Base-by-base conservation (phyloP, 495 filamentous ascomycete genomes). In the Penicillium manginii region DNA sequence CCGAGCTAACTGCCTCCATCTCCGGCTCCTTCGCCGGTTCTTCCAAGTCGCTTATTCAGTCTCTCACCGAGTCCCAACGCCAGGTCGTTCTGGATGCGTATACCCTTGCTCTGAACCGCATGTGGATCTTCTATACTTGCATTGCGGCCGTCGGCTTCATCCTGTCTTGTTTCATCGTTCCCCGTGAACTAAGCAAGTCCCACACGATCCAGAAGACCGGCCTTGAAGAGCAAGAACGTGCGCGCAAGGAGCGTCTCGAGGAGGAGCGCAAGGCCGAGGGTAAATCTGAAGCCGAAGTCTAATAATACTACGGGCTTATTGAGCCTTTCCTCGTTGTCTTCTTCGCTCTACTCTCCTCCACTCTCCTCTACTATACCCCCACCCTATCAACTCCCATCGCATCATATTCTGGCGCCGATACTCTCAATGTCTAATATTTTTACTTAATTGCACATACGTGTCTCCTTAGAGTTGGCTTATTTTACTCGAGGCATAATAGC, bases 51-150 rank as follows among this genome's bases (percentile, higher is more conserved):
- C 66, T 88, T 1, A 81, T 91, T 17, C 64, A 70, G 12, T 53
- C 69, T 0, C 75, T 91, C 0, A 78, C 78, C 0, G 66, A 78
- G 0, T 65, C 65, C 6, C 74, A 84, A 49, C 74, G 78, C 32
- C 57, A 60, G 0, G 73, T 85, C 23, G 84, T 85, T 0, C 73
- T 81, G 4, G 58, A 60, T 0, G 84, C 84, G 0, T 90, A 85
- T 54, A 83, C 78, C 45, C 76, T 81, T 37, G 77, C 80, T 23
- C 62, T 91, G 54, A 78, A 73, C 49, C 83, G 80, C 35, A 89
- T 91, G 84, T 92, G 85, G 80, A 89, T 90, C 56, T 77, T 76
- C 61, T 91, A 87, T 50, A 79, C 82, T 0, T 79, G 70, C 4
- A 72, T 88, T 11, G 73, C 81, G 6, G 84, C 65, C 1, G 35